Evolutionary conservation across 1,284 basidiomycete genomes (phyloP).

Genomic region (Ustilago bromivora): DNA sequence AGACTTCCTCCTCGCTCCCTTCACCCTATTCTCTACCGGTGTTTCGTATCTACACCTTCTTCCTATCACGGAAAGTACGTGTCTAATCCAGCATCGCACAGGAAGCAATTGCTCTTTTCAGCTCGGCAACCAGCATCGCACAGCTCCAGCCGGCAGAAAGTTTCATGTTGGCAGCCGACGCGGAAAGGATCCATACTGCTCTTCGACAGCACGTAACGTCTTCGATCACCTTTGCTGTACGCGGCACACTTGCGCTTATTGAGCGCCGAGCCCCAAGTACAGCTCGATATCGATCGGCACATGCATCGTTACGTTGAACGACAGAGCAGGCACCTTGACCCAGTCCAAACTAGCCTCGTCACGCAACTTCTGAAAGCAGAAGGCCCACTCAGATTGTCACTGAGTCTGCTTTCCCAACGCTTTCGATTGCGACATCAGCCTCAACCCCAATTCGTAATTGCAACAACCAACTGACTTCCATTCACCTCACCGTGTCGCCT

Average conservation of each 20-base stretch:
- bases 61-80: conserved; percentile 50
- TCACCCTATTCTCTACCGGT: conserved; percentile 29
- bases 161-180: conserved; percentile 13
- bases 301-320: not conserved
- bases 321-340: conserved; percentile 4
- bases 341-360: not conserved
- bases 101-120: conserved; percentile 2
- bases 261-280: not conserved
- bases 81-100: conserved; percentile 8
- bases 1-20: conserved; percentile 20
- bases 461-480: conserved; percentile 32
- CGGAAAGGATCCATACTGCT: conserved; percentile 1
- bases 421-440: not conserved
- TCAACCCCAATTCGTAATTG: too few relatives aligned
- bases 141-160: not conserved
- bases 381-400: not conserved
- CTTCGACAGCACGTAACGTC: not conserved
- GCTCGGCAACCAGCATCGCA: not conserved
- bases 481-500: conserved; percentile 5
- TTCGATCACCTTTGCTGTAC: not conserved
- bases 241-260: not conserved
- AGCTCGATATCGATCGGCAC: not conserved
- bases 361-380: not conserved
- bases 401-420: not conserved
- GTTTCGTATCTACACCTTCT: conserved; percentile 39